Evolutionary conservation across 202 grass and related monocot genomes (phyloP), one percentile per base, ranked within the genome.

Genomic region (Zizania palustris): DNA sequence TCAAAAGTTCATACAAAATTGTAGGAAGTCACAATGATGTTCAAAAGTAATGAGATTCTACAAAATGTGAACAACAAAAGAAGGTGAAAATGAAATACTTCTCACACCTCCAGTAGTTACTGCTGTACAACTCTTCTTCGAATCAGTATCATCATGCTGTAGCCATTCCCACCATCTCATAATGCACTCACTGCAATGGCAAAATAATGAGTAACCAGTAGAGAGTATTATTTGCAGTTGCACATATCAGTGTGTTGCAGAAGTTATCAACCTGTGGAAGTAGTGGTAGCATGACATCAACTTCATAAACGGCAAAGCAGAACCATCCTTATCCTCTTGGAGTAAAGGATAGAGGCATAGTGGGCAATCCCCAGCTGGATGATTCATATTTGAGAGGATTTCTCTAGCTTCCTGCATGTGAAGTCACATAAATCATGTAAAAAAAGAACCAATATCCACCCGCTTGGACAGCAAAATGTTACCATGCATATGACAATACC

Each of bases 231-330:
- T 12, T 57, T 71, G 11, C 28, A 57, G 13, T 55, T 74, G 36
- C 58, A 63, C 57, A 69, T 72, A 63, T 67, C 20, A 62, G 22
- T 67, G 53, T 43, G 22, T 38, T 3, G 16, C 20, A 59, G 45
- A 76, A 71, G 14, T 37, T 36, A 83, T 59, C 49, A 81, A 98
- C 95, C 89, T 94, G 74, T 98, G 95, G 56, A 94, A 98, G 75
- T 89, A 97, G 62, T 98, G 95, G 76, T 91, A 98, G 80, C 95
- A 98, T 60, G 95, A 98, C 95, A 98, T 94, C 66, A 98, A 85
- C 83, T 92, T 94, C 95, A 94, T 98, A 81, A 94, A 98, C 78
- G 89, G 84, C 64, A 86, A 70, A 59, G 64, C 63, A 69, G 80
- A 87, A 14, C 34, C 73, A 76, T 84, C 79, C 10, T 73, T 84